Evolutionary conservation across 2,329 filamentous ascomycete genomes (phyloP), one percentile per base, ranked within the genome.

Genomic region (Neonectria faginata): DNA sequence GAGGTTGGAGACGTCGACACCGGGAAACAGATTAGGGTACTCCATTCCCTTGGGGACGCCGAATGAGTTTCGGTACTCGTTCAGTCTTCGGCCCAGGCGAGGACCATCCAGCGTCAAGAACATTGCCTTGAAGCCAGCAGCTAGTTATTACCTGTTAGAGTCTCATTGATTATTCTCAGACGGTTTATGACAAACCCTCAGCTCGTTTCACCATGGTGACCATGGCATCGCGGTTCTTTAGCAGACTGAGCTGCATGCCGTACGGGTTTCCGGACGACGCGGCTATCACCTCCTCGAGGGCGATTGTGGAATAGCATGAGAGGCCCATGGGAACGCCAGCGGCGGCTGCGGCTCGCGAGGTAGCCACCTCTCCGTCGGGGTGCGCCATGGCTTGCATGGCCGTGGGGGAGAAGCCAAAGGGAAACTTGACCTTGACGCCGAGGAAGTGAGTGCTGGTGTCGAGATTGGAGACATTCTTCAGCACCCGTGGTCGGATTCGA

Each of bases 61-160:
- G 53, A 73, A 73, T 42, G 61, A 69, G 70, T 75, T 61, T 25
- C 68, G 62, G 11, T 65, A 67, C 57, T 76, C 62, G 57, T 72
- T 71, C 36, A 72, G 58, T 5, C 70, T 66, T 57, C 57, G 68
- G 18, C 68, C 68, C 29, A 71, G 67, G 20, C 70, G 67, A 1
- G 72, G 72, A 3, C 67, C 67, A 36, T 75, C 74, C 2, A 75
- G 63, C 2, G 74, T 74, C 41, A 76, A 65, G 4, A 76, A 68
- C 18, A 76, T 64, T 16, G 74, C 74, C 51, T 73, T 76, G 64
- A 68, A 73, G 14, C 70, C 67, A 29, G 62, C 58, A 12, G 62
- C 64, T 67, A 20, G n/a, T 16, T n/a, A 3, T 3, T 0, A 22
- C 20, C 31, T 10, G 16, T 62, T n/a, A 57, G 60, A 1, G 25